Base-by-base conservation (phyloP, 768 basidiomycete genomes). In the Pleurotus tuoliensis region DNA sequence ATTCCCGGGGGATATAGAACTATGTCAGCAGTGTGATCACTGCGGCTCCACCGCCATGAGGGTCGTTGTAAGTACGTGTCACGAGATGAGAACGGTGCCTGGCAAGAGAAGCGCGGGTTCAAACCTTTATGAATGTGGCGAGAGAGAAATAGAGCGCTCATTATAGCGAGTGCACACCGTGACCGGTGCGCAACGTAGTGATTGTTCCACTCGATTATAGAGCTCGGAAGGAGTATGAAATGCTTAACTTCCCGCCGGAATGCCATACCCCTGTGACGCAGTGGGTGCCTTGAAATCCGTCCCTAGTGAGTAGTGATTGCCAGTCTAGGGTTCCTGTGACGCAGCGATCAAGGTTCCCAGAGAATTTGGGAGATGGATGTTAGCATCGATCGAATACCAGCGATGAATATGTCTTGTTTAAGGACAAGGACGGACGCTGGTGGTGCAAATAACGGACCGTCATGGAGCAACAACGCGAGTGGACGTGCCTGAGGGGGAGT, bases 241-340 rank as follows among this genome's bases (percentile, higher is more conserved):
- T 27, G 48, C 20, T 50, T n/a, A 50, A 50, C 37, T 30, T 30
- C 48, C 48, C 48, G 48, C 9, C 48, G 48, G 48, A 50, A 30
- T 50, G 48, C 48, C 37, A 30, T 7, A 15, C 24, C 15, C 51
- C 51, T 52, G 51, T 52, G 51, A 52, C 51, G 51, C 39, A 39
- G 16, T 34, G 25, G 22, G 51, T 27, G 22, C 20, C 20, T 47
- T 13, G 22, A 25, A 47, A 18, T 15, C 46, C 18, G 16, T 24
- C 46, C 46, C 20, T 27, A 27, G 25, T 15, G 15, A 27, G 18
- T 44, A n/a, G 41, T 44, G n/a, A 16, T 44, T 34, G 30, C 30
- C 30, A 34, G 30, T 34, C 8, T 34, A 34, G 58, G 63, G 72
- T 72, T 66, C 72, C 72, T 73, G 72, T 74, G 73, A 74, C 73